A percentile compares a stretch with the other conserved stretches of the same genome.
These are phyloP conservation scores for Pichia cephalocereana DNA, from an alignment of 805 yeast genomes.

Conservation along the genomic window DNA sequence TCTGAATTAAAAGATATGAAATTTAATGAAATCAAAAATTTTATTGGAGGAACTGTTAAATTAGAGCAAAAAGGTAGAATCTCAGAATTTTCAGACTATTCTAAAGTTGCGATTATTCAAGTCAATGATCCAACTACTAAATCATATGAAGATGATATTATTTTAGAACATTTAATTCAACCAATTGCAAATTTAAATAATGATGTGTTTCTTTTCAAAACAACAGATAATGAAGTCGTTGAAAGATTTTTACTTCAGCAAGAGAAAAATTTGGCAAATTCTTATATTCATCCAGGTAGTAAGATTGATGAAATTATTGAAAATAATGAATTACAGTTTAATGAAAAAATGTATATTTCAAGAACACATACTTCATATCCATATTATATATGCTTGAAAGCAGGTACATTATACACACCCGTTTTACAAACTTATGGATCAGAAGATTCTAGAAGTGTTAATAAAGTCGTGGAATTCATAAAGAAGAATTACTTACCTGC, in stretches of 20 bases:
- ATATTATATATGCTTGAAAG: conserved; percentile 51
- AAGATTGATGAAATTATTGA: neutral
- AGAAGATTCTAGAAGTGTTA: conserved; percentile 48
- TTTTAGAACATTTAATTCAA: conserved; percentile 53
- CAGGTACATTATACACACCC: conserved; percentile 41
- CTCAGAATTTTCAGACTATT: conserved; percentile 23
- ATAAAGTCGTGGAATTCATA: conserved; percentile 42
- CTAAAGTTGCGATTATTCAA: conserved; percentile 46
- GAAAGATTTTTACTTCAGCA: conserved; percentile 34
- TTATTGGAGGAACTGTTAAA: conserved; percentile 1
- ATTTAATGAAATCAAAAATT: conserved; percentile 6
- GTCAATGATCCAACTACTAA: conserved; percentile 40
- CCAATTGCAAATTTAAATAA: conserved; percentile 49
- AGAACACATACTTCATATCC: conserved; percentile 53
- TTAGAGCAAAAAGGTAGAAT: conserved; percentile 10
- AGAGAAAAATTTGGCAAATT: conserved; percentile 30
- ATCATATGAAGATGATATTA: conserved; percentile 52
- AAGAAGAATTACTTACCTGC: conserved; percentile 40
- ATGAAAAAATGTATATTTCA: conserved; percentile 39
- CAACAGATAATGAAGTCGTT: conserved; percentile 34
- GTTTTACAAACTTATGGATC: conserved; percentile 56
- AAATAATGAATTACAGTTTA: conserved; percentile 22
- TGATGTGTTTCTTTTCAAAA: conserved; percentile 43
- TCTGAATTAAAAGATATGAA: conserved; percentile 2
- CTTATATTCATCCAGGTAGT: conserved; percentile 29